Base-by-base conservation (phyloP, 305 asterid genomes). In the Fraxinus dipetala region DNA sequence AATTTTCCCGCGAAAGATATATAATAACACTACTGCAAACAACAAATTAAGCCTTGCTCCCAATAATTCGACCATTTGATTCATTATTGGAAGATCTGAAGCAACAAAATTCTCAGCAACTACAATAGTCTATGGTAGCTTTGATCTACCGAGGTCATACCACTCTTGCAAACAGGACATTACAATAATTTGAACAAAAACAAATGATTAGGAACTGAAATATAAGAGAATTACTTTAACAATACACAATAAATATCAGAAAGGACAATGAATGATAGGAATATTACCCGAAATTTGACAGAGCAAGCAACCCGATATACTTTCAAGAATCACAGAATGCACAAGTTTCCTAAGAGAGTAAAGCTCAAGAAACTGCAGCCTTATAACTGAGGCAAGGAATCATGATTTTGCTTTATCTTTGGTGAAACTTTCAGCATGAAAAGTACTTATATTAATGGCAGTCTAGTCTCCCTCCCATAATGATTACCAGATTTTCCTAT, bases 341-440 rank as follows among this genome's bases (percentile, higher is more conserved):
- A 83, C 35, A 80, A 72, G 84, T 59, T 87, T 80, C 81, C 85
- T 69, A 54, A 83, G 67, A 40, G 82, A 77, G 84, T 77, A 74
- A 79, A 86, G 82, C 83, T 84, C 85, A 88, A 84, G 89, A 74
- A 77, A 76, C 82, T 86, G 85, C 84, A 83, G 81, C 88, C 85
- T 82, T 84, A 87, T 80, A 77, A 77, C 83, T 81, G 82, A 84
- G 84, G 87, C 86, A 89, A 91, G 85, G 88, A 88, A 89, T 86
- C 85, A 81, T 77, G 78, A 80, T 78, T 28, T 81, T 20, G 28
- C 78, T 75, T 84, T 79, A 67, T 28, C 36, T 28, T 28, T 45
- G 56, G 18, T 65, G 16, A 1, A 9, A 65, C 35, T 65, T 26
- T 65, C 56, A 26, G 72, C 74, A 28, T 84, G 36, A 72, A 73